Evolutionary conservation across 1,139 yeast genomes (phyloP).

Genomic region (Candida gigantensis): DNA sequence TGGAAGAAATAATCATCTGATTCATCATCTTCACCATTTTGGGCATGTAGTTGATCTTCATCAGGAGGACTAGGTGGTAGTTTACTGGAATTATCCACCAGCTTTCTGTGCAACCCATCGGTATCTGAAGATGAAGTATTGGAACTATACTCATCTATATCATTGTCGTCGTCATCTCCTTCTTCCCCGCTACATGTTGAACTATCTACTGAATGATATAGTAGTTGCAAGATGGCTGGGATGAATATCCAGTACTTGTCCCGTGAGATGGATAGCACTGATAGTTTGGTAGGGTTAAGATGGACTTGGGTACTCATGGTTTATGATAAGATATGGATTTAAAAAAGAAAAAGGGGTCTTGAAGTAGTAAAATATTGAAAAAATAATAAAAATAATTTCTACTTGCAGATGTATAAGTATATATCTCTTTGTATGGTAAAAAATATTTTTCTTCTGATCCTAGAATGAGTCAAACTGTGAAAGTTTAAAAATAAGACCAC

Average conservation of each 20-base stretch:
- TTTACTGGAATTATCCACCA: constrained; percentile 27
- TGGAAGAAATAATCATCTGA: constrained; percentile 43
- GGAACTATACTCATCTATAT: constrained; percentile 18
- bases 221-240: constrained; percentile 44
- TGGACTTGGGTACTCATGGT: constrained; percentile 42
- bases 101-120: constrained; percentile 14
- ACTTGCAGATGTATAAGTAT: too few relatives aligned
- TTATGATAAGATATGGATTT: background rate
- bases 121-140: constrained; percentile 14
- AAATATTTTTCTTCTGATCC: too few relatives aligned
- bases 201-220: constrained; percentile 26
- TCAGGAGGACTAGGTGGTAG: constrained; percentile 8
- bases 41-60: too few relatives aligned
- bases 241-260: constrained; percentile 52
- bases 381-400: too few relatives aligned
- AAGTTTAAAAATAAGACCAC: too few relatives aligned
- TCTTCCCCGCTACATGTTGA: constrained; percentile 18
- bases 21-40: constrained; percentile 23
- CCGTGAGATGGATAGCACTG: constrained; percentile 51
- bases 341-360: background rate
- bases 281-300: constrained; percentile 43
- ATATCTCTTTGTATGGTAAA: too few relatives aligned
- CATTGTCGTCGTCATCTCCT: constrained; percentile 16
- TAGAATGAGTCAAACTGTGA: too few relatives aligned
- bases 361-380: too few relatives aligned